phyloP scores from a whole-genome alignment of 2,329 filamentous ascomycete genomes.

The Dothideomycetes sp. region DNA sequence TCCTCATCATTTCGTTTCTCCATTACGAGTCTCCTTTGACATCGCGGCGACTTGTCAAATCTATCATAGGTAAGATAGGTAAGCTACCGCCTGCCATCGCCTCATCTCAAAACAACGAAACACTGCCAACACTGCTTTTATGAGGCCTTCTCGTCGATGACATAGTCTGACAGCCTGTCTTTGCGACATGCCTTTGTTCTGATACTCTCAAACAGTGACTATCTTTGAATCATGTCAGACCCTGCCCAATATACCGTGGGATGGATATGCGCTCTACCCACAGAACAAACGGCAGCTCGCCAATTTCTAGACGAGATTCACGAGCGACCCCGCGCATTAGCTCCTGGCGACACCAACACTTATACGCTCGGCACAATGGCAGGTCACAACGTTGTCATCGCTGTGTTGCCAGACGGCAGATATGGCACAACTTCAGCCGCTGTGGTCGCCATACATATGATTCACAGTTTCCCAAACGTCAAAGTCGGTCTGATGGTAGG shows the following conservation, averaged over 20 bases:
- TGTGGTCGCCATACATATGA: slow-evolving; percentile 17
- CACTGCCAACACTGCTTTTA: too few species aligned
- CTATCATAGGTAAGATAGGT: too few species aligned
- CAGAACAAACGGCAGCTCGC: background rate
- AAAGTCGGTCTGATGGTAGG: slow-evolving; percentile 20
- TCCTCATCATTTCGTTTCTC: too few species aligned
- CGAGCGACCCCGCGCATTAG: background rate
- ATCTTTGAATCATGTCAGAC: slow-evolving; percentile 5
- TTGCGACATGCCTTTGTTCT: too few species aligned
- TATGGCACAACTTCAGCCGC: slow-evolving; percentile 19
- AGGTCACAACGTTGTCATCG: slow-evolving; percentile 28
- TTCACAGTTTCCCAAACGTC: slow-evolving; percentile 11
- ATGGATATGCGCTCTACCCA: slow-evolving; percentile 18
- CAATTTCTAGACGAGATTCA: background rate
- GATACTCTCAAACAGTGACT: too few species aligned
- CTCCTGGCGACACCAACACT: slow-evolving; percentile 17
- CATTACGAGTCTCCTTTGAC: too few species aligned
- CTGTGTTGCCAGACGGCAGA: slow-evolving; percentile 18
- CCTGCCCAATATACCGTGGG: slow-evolving; percentile 16
- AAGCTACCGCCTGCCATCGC: too few species aligned
- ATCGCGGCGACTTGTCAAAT: too few species aligned
- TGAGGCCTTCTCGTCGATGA: too few species aligned
- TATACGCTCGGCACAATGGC: slow-evolving; percentile 26
- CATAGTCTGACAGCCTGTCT: too few species aligned
- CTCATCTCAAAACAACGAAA: too few species aligned